Percentiles rank a stretch among this genome's conserved stretches.
Evolutionary conservation across 345 rosid genomes (phyloP).

Genomic region (Arabidopsis arenosa): DNA sequence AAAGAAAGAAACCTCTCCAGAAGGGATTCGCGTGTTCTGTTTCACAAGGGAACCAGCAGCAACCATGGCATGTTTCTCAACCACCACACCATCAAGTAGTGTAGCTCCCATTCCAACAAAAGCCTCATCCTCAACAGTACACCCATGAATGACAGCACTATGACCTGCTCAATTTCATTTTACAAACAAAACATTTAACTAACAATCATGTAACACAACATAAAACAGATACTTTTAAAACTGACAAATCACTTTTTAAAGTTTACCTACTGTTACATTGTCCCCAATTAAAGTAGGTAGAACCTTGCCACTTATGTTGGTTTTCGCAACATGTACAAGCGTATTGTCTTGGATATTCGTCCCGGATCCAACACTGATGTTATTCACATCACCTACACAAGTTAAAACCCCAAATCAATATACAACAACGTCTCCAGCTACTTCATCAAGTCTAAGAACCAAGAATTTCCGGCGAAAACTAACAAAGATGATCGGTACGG

Average conservation of each 20-base stretch:
- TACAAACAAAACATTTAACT: not conserved
- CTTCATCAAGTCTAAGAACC: not conserved
- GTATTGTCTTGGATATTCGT: conserved; percentile 98
- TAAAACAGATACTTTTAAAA: conserved; percentile 2
- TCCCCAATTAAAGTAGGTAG: conserved; percentile 85
- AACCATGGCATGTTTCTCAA: conserved; percentile 91
- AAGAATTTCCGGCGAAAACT: no score
- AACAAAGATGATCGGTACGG: no score
- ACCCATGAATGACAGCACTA: conserved; percentile 86
- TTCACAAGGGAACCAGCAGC: conserved; percentile 94
- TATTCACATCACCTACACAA: conserved; percentile 82
- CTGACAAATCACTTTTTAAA: not conserved
- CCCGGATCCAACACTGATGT: conserved; percentile 81
- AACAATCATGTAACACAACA: not conserved
- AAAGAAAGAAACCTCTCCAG: conserved; percentile 71
- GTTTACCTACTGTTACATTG: conserved; percentile 94
- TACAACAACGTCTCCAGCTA: conserved; percentile 1
- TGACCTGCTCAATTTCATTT: conserved; percentile 64
- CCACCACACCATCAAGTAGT: conserved; percentile 81
- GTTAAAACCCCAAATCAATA: conserved; percentile 12
- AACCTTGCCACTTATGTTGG: conserved; percentile 87
- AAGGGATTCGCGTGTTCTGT: conserved; percentile 80
- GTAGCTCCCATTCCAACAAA: conserved; percentile 96
- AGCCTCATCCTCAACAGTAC: conserved; percentile 88
- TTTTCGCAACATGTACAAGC: conserved; percentile 94